A percentile compares a stretch with the other conserved stretches of the same genome.
Evolutionary conservation across 1,284 basidiomycete species (phyloP).

Genomic region (Ceratobasidium sp.): DNA sequence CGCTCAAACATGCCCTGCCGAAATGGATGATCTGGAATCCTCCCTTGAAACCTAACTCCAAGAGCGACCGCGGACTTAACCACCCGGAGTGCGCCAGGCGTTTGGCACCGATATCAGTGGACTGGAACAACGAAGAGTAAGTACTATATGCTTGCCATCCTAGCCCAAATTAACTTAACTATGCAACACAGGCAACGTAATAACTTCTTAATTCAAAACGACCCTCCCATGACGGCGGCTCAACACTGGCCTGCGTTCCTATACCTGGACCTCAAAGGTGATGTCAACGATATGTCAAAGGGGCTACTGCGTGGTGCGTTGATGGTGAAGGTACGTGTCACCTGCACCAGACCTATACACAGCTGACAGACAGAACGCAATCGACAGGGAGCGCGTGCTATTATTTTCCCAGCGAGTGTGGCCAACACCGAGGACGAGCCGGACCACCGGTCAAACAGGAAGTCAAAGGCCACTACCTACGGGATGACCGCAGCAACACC

Average conservation of each 20-base stretch:
- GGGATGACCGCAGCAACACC: slow-evolving; percentile 15
- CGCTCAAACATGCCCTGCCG: not conserved
- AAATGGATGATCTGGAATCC: not conserved
- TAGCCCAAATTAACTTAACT: not conserved
- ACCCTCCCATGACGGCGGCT: not conserved
- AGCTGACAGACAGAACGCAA: too few species aligned
- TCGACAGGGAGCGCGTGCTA: not conserved
- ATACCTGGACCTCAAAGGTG: not conserved
- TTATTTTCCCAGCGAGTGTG: slow-evolving; percentile 7
- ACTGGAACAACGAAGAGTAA: slow-evolving; percentile 14
- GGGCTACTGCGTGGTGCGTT: slow-evolving; percentile 8
- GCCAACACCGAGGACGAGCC: not conserved
- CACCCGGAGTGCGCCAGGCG: slow-evolving; percentile 6
- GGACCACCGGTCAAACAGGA: slow-evolving; percentile 4
- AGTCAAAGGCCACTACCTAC: slow-evolving; percentile 2
- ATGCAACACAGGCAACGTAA: not conserved
- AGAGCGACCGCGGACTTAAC: not conserved
- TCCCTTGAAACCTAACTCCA: not conserved
- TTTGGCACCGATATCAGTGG: not conserved
- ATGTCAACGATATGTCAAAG: not conserved
- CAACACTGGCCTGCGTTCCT: slow-evolving; percentile 13
- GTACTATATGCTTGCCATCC: not conserved
- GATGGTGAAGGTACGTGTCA: slow-evolving; percentile 15
- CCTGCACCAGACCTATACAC: too few species aligned
- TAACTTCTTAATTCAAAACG: not conserved